phyloP scores from a whole-genome alignment of 345 rosid species.

The Melaleuca quinquenervia region DNA sequence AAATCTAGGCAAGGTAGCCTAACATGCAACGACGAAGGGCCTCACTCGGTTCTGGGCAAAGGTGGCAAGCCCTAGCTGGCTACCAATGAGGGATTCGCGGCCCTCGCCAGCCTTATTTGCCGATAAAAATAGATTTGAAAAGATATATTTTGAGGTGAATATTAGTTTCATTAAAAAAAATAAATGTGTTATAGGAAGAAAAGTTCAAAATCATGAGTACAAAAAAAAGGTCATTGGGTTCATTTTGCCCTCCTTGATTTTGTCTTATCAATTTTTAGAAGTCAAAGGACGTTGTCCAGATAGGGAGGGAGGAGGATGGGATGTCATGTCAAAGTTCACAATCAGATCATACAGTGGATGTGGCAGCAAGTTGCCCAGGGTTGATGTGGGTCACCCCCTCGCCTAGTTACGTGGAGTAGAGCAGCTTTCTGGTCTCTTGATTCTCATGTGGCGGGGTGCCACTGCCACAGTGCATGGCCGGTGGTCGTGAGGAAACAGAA shows the following conservation, averaged over 20 bases:
- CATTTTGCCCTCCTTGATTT: background rate
- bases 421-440: background rate
- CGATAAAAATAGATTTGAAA: too few species aligned
- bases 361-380: background rate
- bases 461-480: conserved; percentile 1
- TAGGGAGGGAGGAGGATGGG: background rate
- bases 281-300: background rate
- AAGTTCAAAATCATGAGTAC: too few species aligned
- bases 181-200: too few species aligned
- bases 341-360: background rate
- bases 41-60: too few species aligned
- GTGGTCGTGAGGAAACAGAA: conserved; percentile 2
- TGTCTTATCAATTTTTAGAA: background rate
- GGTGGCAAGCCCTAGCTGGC: too few species aligned
- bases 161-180: too few species aligned
- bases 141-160: too few species aligned
- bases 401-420: background rate
- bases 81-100: too few species aligned
- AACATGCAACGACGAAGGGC: too few species aligned
- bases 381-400: background rate
- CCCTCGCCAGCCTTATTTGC: too few species aligned
- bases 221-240: background rate
- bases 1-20: too few species aligned
- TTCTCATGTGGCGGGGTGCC: conserved; percentile 12
- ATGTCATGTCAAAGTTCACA: background rate